A percentile compares a stretch with the other conserved stretches of the same genome.
Conservation (phyloP, 345 rosid genomes). For the Alliaria petiolata region DNA sequence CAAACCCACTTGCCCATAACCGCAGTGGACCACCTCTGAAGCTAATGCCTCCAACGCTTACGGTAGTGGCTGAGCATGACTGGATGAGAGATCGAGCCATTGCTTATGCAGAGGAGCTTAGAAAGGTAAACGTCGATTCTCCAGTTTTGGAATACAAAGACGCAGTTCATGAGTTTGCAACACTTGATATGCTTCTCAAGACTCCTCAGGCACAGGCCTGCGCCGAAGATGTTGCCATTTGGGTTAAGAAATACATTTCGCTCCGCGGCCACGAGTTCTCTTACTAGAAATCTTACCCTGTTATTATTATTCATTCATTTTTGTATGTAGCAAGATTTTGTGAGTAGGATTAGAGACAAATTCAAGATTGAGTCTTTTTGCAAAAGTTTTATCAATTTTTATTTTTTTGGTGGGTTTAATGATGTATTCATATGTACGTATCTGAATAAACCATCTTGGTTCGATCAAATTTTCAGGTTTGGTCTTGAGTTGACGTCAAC, state of each 20-base stretch:
- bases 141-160: constrained; percentile 93
- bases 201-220: constrained; percentile 88
- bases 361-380: not conserved
- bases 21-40: constrained; percentile 69
- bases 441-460: constrained; percentile 17
- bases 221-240: constrained; percentile 82
- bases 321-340: constrained; percentile 25
- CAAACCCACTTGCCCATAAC: constrained; percentile 73
- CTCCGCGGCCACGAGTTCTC: constrained; percentile 89
- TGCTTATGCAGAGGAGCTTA: constrained; percentile 81
- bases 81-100: constrained; percentile 98
- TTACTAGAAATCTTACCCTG: constrained; percentile 38
- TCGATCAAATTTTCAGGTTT: constrained; percentile 8
- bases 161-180: constrained; percentile 93
- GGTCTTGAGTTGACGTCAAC: not conserved
- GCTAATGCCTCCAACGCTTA: constrained; percentile 88
- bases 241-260: constrained; percentile 89
- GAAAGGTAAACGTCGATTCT: constrained; percentile 86
- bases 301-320: constrained; percentile 10
- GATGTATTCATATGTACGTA: constrained; percentile 24
- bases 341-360: constrained; percentile 18
- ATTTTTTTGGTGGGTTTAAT: not conserved
- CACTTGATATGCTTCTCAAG: constrained; percentile 83
- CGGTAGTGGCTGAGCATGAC: constrained; percentile 90
- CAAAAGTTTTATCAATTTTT: not conserved